These are phyloP conservation scores for Hypoxylon sp. DNA, from an alignment of 2,329 filamentous ascomycete genomes.

Conservation along the genomic window DNA sequence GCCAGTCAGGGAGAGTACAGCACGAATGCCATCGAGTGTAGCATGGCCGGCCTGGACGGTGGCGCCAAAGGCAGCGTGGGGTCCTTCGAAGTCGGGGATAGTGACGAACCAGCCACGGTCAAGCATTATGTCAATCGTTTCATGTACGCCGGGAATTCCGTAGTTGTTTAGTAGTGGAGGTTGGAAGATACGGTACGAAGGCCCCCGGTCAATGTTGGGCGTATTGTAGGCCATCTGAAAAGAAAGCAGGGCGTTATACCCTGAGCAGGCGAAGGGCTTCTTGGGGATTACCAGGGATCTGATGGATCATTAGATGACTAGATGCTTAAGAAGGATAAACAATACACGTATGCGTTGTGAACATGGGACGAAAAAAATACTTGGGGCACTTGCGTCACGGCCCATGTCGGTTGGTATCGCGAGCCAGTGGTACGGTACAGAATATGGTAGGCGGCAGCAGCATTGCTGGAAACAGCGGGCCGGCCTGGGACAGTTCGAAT, in stretches of 20 bases:
- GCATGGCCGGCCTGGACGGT: conserved; percentile 39
- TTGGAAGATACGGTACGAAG: too few relatives aligned
- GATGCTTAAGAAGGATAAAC: too few relatives aligned
- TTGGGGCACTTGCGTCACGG: conserved; percentile 49
- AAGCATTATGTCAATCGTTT: conserved; percentile 55
- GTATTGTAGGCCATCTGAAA: too few relatives aligned
- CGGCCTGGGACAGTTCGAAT: conserved; percentile 51
- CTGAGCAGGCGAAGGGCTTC: too few relatives aligned
- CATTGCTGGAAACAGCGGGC: conserved; percentile 23
- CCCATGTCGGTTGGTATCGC: conserved; percentile 55
- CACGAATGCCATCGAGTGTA: conserved; percentile 40
- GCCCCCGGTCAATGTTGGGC: too few relatives aligned
- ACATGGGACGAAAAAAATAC: conserved; percentile 45
- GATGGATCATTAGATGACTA: too few relatives aligned
- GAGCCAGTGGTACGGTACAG: conserved; percentile 58
- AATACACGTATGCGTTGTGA: conserved; percentile 47
- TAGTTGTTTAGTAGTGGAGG: background rate
- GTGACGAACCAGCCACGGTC: conserved; percentile 63
- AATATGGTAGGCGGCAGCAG: conserved; percentile 54
- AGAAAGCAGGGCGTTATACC: too few relatives aligned
- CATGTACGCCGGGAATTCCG: conserved; percentile 29
- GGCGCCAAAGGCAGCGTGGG: conserved; percentile 52
- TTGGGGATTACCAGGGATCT: too few relatives aligned
- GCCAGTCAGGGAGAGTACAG: conserved; percentile 27
- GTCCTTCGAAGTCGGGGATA: conserved; percentile 63